These are phyloP conservation scores for Chlorella sp. DNA, from an alignment of 139 green algal species.

Conservation along the genomic window DNA sequence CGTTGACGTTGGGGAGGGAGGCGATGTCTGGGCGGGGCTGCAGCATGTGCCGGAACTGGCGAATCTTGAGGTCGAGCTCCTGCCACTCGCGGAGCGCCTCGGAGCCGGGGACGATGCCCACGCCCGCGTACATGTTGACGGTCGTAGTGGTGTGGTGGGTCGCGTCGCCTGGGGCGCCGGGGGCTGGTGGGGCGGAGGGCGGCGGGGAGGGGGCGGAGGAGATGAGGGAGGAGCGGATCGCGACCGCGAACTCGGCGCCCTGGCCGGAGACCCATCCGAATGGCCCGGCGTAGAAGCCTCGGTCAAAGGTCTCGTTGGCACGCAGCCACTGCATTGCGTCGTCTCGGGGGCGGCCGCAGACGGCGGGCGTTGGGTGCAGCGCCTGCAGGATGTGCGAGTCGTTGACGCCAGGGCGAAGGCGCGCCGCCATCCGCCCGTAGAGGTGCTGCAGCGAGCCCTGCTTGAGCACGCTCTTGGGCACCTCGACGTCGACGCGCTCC, in stretches of 20 bases:
- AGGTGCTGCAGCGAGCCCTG: constrained; percentile 90
- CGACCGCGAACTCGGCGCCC: constrained; percentile 92
- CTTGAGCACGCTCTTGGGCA: constrained; percentile 87
- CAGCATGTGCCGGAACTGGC: constrained; percentile 62
- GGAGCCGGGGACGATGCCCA: constrained; percentile 89
- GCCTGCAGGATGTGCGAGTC: constrained; percentile 69
- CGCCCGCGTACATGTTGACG: constrained; percentile 85
- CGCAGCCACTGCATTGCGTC: constrained; percentile 27
- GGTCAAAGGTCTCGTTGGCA: constrained; percentile 83
- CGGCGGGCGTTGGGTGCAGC: constrained; percentile 86
- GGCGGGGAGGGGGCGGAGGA: background rate
- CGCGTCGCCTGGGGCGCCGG: background rate
- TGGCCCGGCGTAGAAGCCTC: constrained; percentile 92
- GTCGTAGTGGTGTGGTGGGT: background rate
- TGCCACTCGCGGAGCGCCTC: constrained; percentile 78
- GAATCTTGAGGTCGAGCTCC: constrained; percentile 89
- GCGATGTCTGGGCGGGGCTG: background rate
- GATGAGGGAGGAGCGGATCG: constrained; percentile 92
- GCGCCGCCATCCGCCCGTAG: constrained; percentile 77
- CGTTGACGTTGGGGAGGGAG: constrained; percentile 61
- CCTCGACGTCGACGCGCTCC: constrained; percentile 62
- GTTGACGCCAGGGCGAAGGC: constrained; percentile 53
- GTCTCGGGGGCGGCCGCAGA: constrained; percentile 73
- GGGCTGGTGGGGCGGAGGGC: constrained; percentile 63
- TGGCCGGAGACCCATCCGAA: constrained; percentile 86